A percentile compares a stretch with the other conserved stretches of the same genome.
Conservation (phyloP, 148 eudicot genomes). For the Silene latifolia region DNA sequence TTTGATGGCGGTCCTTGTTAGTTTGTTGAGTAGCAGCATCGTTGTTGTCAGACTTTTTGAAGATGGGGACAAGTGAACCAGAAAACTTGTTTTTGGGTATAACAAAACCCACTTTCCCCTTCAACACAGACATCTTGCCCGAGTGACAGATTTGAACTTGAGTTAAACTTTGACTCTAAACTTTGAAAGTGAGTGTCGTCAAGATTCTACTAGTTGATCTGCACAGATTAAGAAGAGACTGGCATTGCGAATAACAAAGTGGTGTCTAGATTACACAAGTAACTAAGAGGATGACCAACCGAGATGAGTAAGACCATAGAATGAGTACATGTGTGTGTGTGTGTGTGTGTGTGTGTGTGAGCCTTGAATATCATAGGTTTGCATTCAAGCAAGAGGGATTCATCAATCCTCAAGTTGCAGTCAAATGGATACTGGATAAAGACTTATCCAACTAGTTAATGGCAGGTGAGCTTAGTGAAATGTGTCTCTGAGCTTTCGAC, state of each 20-base stretch:
- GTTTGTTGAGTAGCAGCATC: constrained; percentile 49
- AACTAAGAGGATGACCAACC: too few relatives aligned
- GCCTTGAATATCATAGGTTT: too few relatives aligned
- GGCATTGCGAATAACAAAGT: too few relatives aligned
- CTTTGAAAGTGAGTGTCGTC: too few relatives aligned
- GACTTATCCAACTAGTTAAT: constrained; percentile 11
- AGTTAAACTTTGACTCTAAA: too few relatives aligned
- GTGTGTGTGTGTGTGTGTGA: too few relatives aligned
- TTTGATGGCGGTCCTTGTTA: constrained; percentile 50
- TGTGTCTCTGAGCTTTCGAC: constrained; percentile 68
- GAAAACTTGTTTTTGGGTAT: constrained; percentile 94
- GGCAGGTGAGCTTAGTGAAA: constrained; percentile 78
- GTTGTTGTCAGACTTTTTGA: constrained; percentile 52
- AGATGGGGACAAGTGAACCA: constrained; percentile 79
- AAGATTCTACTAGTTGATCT: background rate
- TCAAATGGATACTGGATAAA: background rate
- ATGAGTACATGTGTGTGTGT: too few relatives aligned
- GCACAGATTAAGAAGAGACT: background rate
- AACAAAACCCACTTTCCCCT: constrained; percentile 77
- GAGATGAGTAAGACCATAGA: too few relatives aligned
- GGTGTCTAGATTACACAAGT: too few relatives aligned
- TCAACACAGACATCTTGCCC: constrained; percentile 56
- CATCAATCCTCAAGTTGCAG: too few relatives aligned
- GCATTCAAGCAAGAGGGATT: too few relatives aligned
- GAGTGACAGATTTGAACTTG: too few relatives aligned